Percentiles rank a stretch among this genome's conserved stretches.
phyloP scores from a whole-genome alignment of 148 eudicot species.

The Chenopodium quinoa region DNA sequence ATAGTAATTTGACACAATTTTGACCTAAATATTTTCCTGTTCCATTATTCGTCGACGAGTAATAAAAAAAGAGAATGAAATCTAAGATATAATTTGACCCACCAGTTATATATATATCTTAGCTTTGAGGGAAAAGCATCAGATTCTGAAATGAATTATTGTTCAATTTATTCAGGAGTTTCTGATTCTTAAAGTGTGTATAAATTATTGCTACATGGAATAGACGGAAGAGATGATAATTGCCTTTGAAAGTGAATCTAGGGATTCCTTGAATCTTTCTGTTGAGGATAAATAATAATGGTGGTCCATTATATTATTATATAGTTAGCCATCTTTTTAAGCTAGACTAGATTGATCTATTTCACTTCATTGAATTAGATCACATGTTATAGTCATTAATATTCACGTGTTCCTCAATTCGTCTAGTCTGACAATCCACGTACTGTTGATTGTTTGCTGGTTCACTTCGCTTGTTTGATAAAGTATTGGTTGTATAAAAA shows the following conservation, averaged over 20 bases:
- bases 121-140: conserved; percentile 28
- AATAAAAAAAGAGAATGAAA: not conserved
- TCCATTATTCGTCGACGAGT: not conserved
- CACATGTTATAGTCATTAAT: not conserved
- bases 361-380: not conserved
- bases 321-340: not conserved
- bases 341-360: not conserved
- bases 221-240: conserved; percentile 14
- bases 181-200: conserved; percentile 31
- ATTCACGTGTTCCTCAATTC: too few species aligned
- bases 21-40: not conserved
- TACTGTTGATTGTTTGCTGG: too few species aligned
- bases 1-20: not conserved
- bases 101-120: conserved; percentile 3
- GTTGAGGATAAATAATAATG: not conserved
- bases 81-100: conserved; percentile 12
- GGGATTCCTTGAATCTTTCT: conserved; percentile 26
- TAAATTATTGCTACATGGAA: conserved; percentile 29
- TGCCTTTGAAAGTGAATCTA: conserved; percentile 17
- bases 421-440: too few species aligned
- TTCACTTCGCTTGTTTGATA: too few species aligned
- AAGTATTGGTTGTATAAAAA: too few species aligned
- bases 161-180: conserved; percentile 19
- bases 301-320: not conserved
- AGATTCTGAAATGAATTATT: conserved; percentile 31